Percentiles rank a stretch among this genome's conserved stretches.
Evolutionary conservation across 805 yeast genomes (phyloP).

Genomic region (Starmerella sirachaensis): DNA sequence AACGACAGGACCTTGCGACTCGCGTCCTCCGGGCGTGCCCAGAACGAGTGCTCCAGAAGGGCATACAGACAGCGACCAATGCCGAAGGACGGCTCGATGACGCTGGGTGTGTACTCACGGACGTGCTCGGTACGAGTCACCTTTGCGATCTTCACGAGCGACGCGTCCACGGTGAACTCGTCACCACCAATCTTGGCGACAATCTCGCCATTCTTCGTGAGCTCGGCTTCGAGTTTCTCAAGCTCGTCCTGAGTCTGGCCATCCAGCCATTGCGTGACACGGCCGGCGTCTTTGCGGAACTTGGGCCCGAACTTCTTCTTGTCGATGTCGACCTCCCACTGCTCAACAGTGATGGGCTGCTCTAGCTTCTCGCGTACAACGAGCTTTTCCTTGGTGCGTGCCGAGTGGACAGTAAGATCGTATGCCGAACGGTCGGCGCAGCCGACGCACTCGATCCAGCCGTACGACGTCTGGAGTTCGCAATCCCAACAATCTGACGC

Average conservation of each 20-base stretch:
- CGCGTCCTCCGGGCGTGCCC: conserved; percentile 84
- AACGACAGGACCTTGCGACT: conserved; percentile 84
- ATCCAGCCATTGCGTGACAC: conserved; percentile 68
- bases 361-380: conserved; percentile 85
- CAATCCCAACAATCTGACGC: conserved; percentile 99
- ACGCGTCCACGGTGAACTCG: conserved; percentile 58
- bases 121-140: conserved; percentile 75
- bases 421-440: conserved; percentile 99
- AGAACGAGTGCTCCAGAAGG: conserved; percentile 85
- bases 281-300: conserved; percentile 93
- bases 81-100: conserved; percentile 98
- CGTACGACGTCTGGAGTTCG: conserved; percentile 87
- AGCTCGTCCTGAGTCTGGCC: conserved; percentile 74
- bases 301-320: conserved; percentile 96
- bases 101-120: conserved; percentile 93
- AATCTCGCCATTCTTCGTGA: conserved; percentile 51
- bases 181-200: conserved; percentile 56
- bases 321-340: conserved; percentile 72
- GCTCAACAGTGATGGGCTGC: conserved; percentile 72
- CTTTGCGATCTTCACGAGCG: conserved; percentile 63
- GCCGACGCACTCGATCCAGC: conserved; percentile 99
- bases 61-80: conserved; percentile 94
- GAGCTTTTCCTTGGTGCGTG: conserved; percentile 86
- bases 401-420: conserved; percentile 89
- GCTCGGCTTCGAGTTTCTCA: conserved; percentile 61